phyloP scores from a whole-genome alignment of 2,329 filamentous ascomycete species.

The Triangularia verruculosa region DNA sequence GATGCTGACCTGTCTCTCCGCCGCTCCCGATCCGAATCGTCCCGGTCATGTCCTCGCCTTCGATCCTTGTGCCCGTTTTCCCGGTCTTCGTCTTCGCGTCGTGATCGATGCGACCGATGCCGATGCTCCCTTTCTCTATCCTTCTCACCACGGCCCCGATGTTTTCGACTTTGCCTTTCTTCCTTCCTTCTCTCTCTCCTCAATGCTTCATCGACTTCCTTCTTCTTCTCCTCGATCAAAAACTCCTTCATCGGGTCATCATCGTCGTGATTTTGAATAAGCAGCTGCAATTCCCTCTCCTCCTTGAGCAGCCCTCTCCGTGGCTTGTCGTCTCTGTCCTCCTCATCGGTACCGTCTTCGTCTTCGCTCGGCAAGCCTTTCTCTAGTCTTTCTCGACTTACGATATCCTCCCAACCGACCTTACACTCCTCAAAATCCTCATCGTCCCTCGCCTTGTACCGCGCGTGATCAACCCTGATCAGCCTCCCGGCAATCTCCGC shows the following conservation, averaged over 20 bases:
- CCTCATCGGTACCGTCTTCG: constrained; percentile 44
- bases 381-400: constrained; percentile 47
- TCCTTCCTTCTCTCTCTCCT: constrained; percentile 49
- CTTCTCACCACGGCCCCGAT: constrained; percentile 37
- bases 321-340: constrained; percentile 39
- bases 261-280: constrained; percentile 81
- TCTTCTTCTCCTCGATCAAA: constrained; percentile 85
- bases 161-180: constrained; percentile 48
- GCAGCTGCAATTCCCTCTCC: constrained; percentile 71
- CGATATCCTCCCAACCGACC: constrained; percentile 59
- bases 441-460: constrained; percentile 86
- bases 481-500: constrained; percentile 77
- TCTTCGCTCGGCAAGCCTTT: constrained; percentile 41
- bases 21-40: constrained; percentile 26
- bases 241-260: constrained; percentile 98
- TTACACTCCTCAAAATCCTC: constrained; percentile 60
- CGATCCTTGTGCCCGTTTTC: constrained; percentile 30
- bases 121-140: constrained; percentile 14
- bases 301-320: constrained; percentile 68
- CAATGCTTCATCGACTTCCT: constrained; percentile 73
- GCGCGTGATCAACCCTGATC: constrained; percentile 84
- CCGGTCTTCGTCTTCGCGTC: constrained; percentile 31
- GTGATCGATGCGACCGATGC: constrained; percentile 25
- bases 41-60: constrained; percentile 23
- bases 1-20: constrained; percentile 39